Base-by-base conservation (phyloP, 2,329 filamentous ascomycete species). In the Mollisiaceae sp. region DNA sequence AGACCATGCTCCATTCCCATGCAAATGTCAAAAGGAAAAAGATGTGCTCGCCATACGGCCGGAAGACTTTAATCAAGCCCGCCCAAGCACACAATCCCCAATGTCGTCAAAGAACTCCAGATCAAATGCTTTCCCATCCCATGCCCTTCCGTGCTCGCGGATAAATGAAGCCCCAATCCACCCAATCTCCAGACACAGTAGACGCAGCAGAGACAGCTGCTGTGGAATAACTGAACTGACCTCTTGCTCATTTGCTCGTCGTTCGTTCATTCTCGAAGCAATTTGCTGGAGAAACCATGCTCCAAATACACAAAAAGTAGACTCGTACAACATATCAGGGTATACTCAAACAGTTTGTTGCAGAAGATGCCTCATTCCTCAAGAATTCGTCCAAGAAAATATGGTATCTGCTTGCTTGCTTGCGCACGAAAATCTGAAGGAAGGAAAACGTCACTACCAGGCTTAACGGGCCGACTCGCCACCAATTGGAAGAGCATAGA, bases 381-480 rank as follows among this genome's bases (percentile, higher is more conserved):
- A n/a, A 60, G 27, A 47, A 47, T 32, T 22, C 1, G 24, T 52
- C 18, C 35, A 27, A 43, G 20, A 32, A 55, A 39, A 41, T 8
- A 15, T 54, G n/a, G 12, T 52, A 38, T 55, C 39, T 27, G 24
- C 32, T 59, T 24, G 24, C 32, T 59, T 24, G 39, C 41, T 41
- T 63, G 35, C 32, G 61, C 54, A 32, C 24, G 45, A 32, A 35
- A 45, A 43, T 56, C 38, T 41, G 24, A 56, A 45, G 45, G n/a
- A 45, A 45, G 43, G 20, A 11, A 32, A 32, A 32, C 11, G 27
- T 18, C 2, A 20, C 20, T 5, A 35, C 14, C 32, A 59, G 58
- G 47, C 22, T 63, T 70, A 70, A 35, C 63, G 70, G 67, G 22
- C 65, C 56, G 58, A 56, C 5, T 68, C 67, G 32, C 62, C 65